Base-by-base conservation (phyloP, 805 yeast genomes). In the Metschnikowia hibisci region DNA sequence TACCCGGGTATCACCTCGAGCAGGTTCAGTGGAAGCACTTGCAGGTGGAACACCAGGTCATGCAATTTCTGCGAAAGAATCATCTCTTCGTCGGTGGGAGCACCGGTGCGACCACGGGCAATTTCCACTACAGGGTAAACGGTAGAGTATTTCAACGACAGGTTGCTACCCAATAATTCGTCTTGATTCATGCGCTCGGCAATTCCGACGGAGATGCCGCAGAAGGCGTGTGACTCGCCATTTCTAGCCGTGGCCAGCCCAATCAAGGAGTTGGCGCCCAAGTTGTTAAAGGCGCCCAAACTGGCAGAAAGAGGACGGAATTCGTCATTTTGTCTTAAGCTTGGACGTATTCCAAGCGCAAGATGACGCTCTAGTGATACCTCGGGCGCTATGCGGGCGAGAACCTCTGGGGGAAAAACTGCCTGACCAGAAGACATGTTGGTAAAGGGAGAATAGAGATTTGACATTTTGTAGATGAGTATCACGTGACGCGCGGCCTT, bases 1-100 rank as follows among this genome's bases (percentile, higher is more conserved):
- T 53, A 53, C 1, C 56, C 56, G 11, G 55, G 55, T 16, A 31
- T 40, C 14, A 49, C 40, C 25, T 31, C 39, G 16, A 53, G 51
- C 48, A 47, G 48, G 44, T 26, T 36, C 42, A 33, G 44, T 48
- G 75, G 63, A 14, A 84, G 60, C 16, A 84, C 48, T 23, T 77
- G 76, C 10, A 85, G 76, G 47, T 80, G 81, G 35, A 76, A 62
- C 4, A 87, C 58, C 4, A 77, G 66, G 50, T 85, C 85, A 53
- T 80, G 79, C 18, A 86, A 53, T 45, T 68, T 68, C 59, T 87
- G 95, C 1, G 87, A 77, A 15, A 84, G 56, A 25, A 76, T 78
- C 81, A 84, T 86, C 58, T 88, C 96, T 63, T 88, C 96, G 53
- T 82, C 86, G 1, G 90, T 80, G 23, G 96, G 95, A 0, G 88